Conservation (phyloP, 2,329 filamentous ascomycete species). For the Pestalotiopsis sp. region DNA sequence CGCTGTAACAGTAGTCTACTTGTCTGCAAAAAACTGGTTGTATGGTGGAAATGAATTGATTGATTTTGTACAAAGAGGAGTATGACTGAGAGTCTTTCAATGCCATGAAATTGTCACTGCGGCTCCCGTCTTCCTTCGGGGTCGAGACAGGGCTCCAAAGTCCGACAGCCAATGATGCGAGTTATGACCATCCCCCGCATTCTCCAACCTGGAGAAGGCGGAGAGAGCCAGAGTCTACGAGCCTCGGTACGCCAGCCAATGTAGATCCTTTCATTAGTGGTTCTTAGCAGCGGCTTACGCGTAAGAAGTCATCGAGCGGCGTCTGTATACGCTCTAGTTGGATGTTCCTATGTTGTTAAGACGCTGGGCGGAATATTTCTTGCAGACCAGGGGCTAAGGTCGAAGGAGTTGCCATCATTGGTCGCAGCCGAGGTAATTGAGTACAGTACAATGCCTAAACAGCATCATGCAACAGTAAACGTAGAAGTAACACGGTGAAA, state of each 20-base stretch:
- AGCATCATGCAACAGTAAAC: background rate
- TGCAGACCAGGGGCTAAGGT: background rate
- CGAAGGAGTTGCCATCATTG: background rate
- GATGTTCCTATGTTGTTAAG: background rate
- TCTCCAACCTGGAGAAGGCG: slow-evolving; percentile 5
- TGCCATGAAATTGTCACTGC: background rate
- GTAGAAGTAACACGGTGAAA: background rate
- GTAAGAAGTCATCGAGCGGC: too few species aligned
- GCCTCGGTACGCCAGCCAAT: slow-evolving; percentile 3
- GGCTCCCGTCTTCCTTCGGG: background rate
- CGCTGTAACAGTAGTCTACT: background rate
- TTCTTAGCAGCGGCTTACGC: background rate
- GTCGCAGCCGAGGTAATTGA: background rate
- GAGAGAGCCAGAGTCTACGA: background rate
- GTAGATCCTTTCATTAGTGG: background rate
- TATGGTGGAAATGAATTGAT: background rate
- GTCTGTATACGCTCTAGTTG: background rate
- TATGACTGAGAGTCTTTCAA: background rate
- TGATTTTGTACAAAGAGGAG: background rate
- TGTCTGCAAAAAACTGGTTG: background rate
- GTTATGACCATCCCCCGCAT: slow-evolving; percentile 8
- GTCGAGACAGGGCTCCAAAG: background rate
- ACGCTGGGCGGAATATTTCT: too few species aligned
- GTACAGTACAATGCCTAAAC: background rate
- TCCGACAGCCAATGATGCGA: background rate